These are phyloP conservation scores for Solanum chilense DNA, from an alignment of 257 asterid genomes.

Conservation along the genomic window DNA sequence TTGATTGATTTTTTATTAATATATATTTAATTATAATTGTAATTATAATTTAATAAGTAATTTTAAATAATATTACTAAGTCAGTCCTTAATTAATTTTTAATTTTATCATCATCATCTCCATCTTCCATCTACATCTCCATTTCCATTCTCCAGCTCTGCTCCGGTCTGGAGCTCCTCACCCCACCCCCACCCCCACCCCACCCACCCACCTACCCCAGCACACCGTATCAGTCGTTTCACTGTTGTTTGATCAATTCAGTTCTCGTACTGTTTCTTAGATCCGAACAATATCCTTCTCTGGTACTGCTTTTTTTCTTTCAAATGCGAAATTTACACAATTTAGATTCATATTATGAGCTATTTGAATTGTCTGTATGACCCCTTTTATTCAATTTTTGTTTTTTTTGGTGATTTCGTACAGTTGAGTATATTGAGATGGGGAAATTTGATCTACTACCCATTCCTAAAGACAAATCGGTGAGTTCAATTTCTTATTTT, in stretches of 20 bases:
- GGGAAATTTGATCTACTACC: conserved; percentile 89
- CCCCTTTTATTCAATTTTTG: not conserved
- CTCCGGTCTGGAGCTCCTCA: not conserved
- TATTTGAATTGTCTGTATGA: not conserved
- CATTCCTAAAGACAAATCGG: conserved; percentile 73
- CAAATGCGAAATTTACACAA: not conserved
- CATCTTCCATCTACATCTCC: not conserved
- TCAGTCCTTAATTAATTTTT: not conserved
- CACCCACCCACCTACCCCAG: not conserved
- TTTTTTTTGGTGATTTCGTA: conserved; percentile 2
- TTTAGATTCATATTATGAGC: not conserved
- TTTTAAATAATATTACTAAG: not conserved
- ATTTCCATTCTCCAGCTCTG: not conserved
- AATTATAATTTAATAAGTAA: not conserved
- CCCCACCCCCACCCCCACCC: not conserved
- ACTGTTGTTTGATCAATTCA: not conserved
- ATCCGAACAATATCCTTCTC: not conserved
- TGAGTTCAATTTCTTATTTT: conserved; percentile 14
- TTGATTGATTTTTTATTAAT: not conserved
- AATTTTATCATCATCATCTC: not conserved
- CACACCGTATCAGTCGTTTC: not conserved
- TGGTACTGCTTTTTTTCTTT: not conserved
- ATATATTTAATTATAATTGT: too few species aligned
- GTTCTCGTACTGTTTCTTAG: not conserved
- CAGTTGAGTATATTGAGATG: conserved; percentile 46